Percentiles rank a stretch among this genome's conserved stretches.
Conservation (phyloP, 2,329 filamentous ascomycete species). For the Cercospora zeae-maydis region DNA sequence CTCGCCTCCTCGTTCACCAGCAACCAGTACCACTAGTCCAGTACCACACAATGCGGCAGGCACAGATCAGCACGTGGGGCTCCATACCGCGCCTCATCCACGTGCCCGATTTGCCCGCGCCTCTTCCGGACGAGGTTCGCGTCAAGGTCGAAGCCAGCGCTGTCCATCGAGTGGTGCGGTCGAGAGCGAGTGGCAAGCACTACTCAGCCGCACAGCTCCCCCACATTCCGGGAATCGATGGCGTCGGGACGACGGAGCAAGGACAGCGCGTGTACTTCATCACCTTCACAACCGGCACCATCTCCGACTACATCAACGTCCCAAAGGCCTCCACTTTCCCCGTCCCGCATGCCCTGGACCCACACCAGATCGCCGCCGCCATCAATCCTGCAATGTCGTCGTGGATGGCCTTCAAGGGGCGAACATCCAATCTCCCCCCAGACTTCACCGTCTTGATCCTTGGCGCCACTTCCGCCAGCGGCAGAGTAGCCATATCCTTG, state of each 20-base stretch:
- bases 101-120: slow-evolving; percentile 36
- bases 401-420: slow-evolving; percentile 56
- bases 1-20: too few species aligned
- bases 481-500: slow-evolving; percentile 50
- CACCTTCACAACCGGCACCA: slow-evolving; percentile 44
- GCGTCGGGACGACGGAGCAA: slow-evolving; percentile 46
- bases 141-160: slow-evolving; percentile 53
- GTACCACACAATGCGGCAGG: slow-evolving; percentile 37
- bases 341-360: slow-evolving; percentile 47
- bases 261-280: slow-evolving; percentile 52
- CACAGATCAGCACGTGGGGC: slow-evolving; percentile 43
- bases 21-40: too few species aligned
- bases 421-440: slow-evolving; percentile 40
- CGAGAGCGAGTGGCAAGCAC: slow-evolving; percentile 53
- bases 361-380: slow-evolving; percentile 50
- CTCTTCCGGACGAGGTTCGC: slow-evolving; percentile 40
- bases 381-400: slow-evolving; percentile 55
- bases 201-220: slow-evolving; percentile 51
- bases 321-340: slow-evolving; percentile 40
- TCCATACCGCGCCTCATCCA: slow-evolving; percentile 34
- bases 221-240: slow-evolving; percentile 53
- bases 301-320: slow-evolving; percentile 51
- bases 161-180: slow-evolving; percentile 53
- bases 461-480: slow-evolving; percentile 54
- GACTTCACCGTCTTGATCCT: slow-evolving; percentile 51